Conservation (phyloP, 2,329 filamentous ascomycete genomes). For the Verticillium nubilum region DNA sequence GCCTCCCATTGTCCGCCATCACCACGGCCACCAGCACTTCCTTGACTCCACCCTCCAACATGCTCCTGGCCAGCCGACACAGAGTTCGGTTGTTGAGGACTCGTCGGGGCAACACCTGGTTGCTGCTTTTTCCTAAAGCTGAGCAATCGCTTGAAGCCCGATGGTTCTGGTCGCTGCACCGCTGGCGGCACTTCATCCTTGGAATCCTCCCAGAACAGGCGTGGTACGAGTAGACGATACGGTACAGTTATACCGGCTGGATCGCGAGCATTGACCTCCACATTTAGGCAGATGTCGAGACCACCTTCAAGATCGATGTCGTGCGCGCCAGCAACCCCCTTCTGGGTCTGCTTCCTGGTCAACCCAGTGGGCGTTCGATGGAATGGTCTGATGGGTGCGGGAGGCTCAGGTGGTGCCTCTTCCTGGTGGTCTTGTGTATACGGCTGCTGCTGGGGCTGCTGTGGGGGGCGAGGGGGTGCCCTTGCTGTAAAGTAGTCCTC, state of each 20-base stretch:
- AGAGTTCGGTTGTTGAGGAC: constrained; percentile 1
- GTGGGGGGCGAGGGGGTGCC: constrained; percentile 1
- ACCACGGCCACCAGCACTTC: neutral
- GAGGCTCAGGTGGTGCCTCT: constrained; percentile 6
- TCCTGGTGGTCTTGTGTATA: constrained; percentile 2
- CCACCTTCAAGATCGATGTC: constrained; percentile 76
- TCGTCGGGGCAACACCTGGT: neutral
- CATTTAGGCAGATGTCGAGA: constrained; percentile 80
- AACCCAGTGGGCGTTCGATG: constrained; percentile 67
- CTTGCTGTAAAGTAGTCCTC: constrained; percentile 47
- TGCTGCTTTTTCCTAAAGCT: constrained; percentile 34
- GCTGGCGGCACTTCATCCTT: constrained; percentile 9
- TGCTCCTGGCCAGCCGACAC: neutral
- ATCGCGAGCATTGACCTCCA: constrained; percentile 81
- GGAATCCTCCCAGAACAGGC: constrained; percentile 54
- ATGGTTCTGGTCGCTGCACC: constrained; percentile 19
- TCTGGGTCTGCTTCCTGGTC: constrained; percentile 54
- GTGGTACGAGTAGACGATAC: constrained; percentile 81
- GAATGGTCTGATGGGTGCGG: constrained; percentile 36
- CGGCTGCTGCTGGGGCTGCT: constrained; percentile 6
- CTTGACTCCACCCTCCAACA: neutral
- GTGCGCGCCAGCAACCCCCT: constrained; percentile 36
- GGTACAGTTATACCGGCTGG: constrained; percentile 83
- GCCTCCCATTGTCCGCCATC: neutral
- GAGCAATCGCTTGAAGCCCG: constrained; percentile 37